Percentiles rank a stretch among this genome's conserved stretches.
Evolutionary conservation across 139 green algal genomes (phyloP).

Genomic region (Closterium sp.): DNA sequence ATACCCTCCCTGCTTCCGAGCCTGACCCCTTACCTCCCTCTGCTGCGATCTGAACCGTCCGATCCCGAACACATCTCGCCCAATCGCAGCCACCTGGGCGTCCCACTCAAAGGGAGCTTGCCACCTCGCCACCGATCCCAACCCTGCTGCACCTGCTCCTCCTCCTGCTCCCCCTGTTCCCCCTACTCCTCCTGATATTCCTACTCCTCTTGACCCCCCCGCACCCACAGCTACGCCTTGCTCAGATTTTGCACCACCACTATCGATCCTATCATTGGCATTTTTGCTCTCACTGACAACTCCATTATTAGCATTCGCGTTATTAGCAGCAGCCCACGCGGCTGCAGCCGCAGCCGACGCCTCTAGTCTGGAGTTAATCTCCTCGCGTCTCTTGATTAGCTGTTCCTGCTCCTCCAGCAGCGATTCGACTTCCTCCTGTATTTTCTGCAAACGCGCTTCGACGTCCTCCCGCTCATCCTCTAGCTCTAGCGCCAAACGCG

Average conservation of each 20-base stretch:
- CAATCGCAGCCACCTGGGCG: constrained; percentile 10
- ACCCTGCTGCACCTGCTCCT: not conserved
- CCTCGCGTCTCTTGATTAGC: constrained; percentile 8
- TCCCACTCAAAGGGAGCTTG: constrained; percentile 43
- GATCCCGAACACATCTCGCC: constrained; percentile 48
- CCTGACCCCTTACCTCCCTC: constrained; percentile 5
- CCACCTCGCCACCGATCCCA: constrained; percentile 13
- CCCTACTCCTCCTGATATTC: not conserved
- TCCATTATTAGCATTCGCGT: not conserved
- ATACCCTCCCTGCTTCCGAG: too few species aligned
- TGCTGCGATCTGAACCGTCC: constrained; percentile 39
- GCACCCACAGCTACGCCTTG: not conserved
- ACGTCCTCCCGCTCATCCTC: constrained; percentile 1
- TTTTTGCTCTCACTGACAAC: not conserved
- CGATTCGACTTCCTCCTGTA: constrained; percentile 29
- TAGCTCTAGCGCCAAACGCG: constrained; percentile 2
- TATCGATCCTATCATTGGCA: not conserved
- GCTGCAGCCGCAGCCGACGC: not conserved
- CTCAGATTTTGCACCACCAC: not conserved
- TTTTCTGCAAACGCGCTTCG: constrained; percentile 8
- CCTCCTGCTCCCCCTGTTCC: not conserved
- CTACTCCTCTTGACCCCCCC: not conserved
- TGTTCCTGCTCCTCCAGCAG: constrained; percentile 38
- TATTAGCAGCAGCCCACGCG: not conserved
- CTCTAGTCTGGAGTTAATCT: constrained; percentile 22